Evolutionary conservation across 306 rosid genomes (phyloP), one percentile per base, ranked within the genome.

Genomic region (Crotalaria pallida): DNA sequence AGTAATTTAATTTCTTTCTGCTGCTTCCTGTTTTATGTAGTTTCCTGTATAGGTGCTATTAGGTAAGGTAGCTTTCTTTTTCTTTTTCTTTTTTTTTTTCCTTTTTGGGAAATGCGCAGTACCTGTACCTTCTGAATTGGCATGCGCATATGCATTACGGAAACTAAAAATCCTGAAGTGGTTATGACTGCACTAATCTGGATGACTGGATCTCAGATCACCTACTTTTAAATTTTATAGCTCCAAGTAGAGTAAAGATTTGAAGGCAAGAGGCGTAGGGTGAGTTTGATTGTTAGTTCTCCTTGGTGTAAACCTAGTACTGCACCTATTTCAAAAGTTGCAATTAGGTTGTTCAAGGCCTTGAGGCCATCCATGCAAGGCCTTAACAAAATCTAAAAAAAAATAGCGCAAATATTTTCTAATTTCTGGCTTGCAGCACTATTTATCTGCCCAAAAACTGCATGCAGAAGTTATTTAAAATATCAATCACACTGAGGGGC

Each of bases 1-100:
- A 71, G 76, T 49, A 76, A 44, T 58, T 57, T 44, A 76, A 44
- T 53, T 62, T 55, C 50, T 74, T 45, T 59, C n/a, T 16, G 18
- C 22, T 7, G 10, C 18, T 71, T 24, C 43, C 43, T 17, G 0
- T 4, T 75, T 58, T 47, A n/a, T 66, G 79, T 47, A 38, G 75
- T 60, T 76, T 66, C 61, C 51, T 76, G 10, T 4, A 8, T 72
- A 59, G 59, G n/a, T n/a, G n/a, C 34, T 29, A 2, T 29, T 29
- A 29, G 34, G 6, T 29, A 29, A 29, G 34, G 34, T 29, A 29
- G 26, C 13, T 49, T 62, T 59, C 69, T 24, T 17, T 4, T 13
- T 18, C 0, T n/a, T n/a, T 29, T 29, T 29, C 34, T 29, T 29
- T 29, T 6, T 29, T 4, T 4, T 29, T 29, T 29, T 31, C 6